Base-by-base conservation (phyloP, 2,329 filamentous ascomycete species). In the Epichloe typhina region DNA sequence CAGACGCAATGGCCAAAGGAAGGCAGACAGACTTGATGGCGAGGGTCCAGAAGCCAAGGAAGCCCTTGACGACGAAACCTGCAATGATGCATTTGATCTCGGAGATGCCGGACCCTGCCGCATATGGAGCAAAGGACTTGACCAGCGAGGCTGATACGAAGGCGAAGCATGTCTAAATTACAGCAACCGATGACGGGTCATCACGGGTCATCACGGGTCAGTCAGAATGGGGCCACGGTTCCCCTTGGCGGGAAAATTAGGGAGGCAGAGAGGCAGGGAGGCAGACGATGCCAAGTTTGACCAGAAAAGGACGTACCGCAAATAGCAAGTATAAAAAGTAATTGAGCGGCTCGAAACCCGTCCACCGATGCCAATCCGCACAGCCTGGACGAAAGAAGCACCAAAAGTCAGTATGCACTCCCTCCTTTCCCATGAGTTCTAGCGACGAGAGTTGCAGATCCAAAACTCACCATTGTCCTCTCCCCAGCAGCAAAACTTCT, bases 41-140 rank as follows among this genome's bases (percentile, higher is more conserved):
- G 35, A 98, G 73, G 5, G 93, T 97, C 79, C 88, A 89, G 59
- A 84, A 84, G 19, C 91, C 89, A 15, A 98, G 76, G 62, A 98
- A 98, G 0, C 90, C 93, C 68, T 97, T 96, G 93, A 98, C 98
- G 47, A 97, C 88, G 64, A 98, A 98, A 3, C 93, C 93, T 4
- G 91, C 93, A 62, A 98, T 95, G 63, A 98, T 97, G 68, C 89
- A 95, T 69, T 98, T 98, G 75, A 98, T 98, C 71, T 98, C 93
- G 12, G 89, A 96, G 52, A 98, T 98, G 40, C 93, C 93, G 12
- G 88, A 95, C 15, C 93, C 93, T 36, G 93, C 93, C 11, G 93
- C 93, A 65, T 98, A 98, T 0, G 93, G 93, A 4, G 93, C 90
- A 67, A 93, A 97, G 1, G 81, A 82, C 64, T 88, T 93, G 62